phyloP scores from a whole-genome alignment of 2,329 filamentous ascomycete species.

The Stenocarpella maydis region DNA sequence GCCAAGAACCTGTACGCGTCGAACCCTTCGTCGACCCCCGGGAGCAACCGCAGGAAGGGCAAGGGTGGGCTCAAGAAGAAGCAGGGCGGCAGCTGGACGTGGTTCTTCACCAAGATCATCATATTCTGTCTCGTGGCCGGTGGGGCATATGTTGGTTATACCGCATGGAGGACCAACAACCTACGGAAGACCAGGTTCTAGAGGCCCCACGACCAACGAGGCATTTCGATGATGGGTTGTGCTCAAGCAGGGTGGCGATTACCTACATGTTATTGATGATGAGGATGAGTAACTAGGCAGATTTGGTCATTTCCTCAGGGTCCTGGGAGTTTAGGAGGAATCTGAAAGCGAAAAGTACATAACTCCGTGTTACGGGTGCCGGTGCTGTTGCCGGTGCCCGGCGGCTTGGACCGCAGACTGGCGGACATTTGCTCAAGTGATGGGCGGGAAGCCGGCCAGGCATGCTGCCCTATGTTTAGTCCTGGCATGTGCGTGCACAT shows the following conservation, averaged over 20 bases:
- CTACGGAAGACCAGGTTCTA: slow-evolving; percentile 67
- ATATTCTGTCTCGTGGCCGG: slow-evolving; percentile 74
- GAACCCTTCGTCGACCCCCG: slow-evolving; percentile 57
- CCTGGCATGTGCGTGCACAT: neutral
- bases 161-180: slow-evolving; percentile 76
- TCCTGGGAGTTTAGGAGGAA: slow-evolving; percentile 31
- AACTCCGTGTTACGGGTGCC: neutral
- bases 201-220: slow-evolving; percentile 15
- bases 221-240: neutral
- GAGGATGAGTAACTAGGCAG: slow-evolving; percentile 3
- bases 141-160: slow-evolving; percentile 86
- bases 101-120: slow-evolving; percentile 81
- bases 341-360: slow-evolving; percentile 32
- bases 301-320: slow-evolving; percentile 17
- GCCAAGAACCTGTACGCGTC: slow-evolving; percentile 87
- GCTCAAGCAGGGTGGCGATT: neutral
- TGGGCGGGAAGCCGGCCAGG: neutral
- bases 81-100: slow-evolving; percentile 63
- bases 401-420: neutral
- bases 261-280: slow-evolving; percentile 10
- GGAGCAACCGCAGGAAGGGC: slow-evolving; percentile 44
- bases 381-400: no score
- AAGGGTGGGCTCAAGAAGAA: slow-evolving; percentile 49
- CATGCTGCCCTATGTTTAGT: neutral
- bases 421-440: neutral